phyloP scores from a whole-genome alignment of 2,329 filamentous ascomycete species.

The Claviceps capensis region DNA sequence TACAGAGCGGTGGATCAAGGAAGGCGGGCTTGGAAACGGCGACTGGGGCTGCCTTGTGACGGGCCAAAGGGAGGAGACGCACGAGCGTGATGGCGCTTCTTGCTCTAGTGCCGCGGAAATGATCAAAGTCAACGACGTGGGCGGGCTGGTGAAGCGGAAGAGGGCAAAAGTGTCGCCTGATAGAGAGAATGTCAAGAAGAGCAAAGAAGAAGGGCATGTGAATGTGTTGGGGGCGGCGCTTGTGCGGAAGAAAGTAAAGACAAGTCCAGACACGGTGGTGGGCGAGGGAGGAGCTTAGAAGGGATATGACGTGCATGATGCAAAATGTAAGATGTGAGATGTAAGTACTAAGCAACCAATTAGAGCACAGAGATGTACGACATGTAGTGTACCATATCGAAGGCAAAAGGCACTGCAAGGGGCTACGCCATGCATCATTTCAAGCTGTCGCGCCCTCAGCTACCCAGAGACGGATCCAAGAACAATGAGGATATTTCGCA shows the following conservation, averaged over 20 bases:
- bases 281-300: not conserved
- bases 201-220: slow-evolving; percentile 26
- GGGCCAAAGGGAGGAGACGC: slow-evolving; percentile 23
- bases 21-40: slow-evolving; percentile 41
- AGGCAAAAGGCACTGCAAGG: too few species aligned
- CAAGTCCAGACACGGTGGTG: not conserved
- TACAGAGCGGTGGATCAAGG: slow-evolving; percentile 55
- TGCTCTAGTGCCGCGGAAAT: slow-evolving; percentile 5
- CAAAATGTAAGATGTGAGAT: not conserved
- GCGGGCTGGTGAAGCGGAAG: slow-evolving; percentile 35
- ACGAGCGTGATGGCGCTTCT: not conserved
- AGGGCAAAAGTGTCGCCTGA: slow-evolving; percentile 22
- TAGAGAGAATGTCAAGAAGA: slow-evolving; percentile 35
- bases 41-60: slow-evolving; percentile 38
- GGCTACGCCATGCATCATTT: too few species aligned
- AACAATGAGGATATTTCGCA: too few species aligned
- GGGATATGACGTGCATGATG: not conserved
- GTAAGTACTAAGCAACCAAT: too few species aligned
- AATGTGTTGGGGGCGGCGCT: slow-evolving; percentile 38
- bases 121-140: slow-evolving; percentile 32
- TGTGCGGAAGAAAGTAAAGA: slow-evolving; percentile 45
- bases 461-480: too few species aligned
- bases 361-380: too few species aligned
- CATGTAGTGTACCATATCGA: too few species aligned
- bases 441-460: too few species aligned